phyloP scores from a whole-genome alignment of 2,329 filamentous ascomycete genomes.

The Xylaria digitata region DNA sequence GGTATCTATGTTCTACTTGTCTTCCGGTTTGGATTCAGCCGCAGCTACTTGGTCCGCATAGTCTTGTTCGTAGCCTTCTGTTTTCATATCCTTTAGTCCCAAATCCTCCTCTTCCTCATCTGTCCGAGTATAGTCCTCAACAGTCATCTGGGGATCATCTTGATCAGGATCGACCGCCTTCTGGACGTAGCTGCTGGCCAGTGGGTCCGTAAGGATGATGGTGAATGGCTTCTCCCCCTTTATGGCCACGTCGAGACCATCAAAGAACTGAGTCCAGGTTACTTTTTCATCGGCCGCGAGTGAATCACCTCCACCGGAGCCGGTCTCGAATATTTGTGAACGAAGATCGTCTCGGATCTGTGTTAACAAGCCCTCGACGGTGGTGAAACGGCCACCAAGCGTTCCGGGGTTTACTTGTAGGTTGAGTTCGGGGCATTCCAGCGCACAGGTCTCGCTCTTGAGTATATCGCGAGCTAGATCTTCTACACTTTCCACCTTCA shows the following conservation, averaged over 20 bases:
- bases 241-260: slow-evolving; percentile 79
- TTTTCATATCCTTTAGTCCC: slow-evolving; percentile 91
- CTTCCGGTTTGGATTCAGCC: slow-evolving; percentile 9
- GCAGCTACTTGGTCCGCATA: slow-evolving; percentile 23
- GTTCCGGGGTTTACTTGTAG: slow-evolving; percentile 93
- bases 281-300: slow-evolving; percentile 72
- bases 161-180: slow-evolving; percentile 79
- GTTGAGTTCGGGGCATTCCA: slow-evolving; percentile 87
- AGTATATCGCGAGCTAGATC: slow-evolving; percentile 94
- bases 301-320: slow-evolving; percentile 77
- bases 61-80: slow-evolving; percentile 82
- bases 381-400: slow-evolving; percentile 95
- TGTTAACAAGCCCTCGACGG: slow-evolving; percentile 91
- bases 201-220: slow-evolving; percentile 84
- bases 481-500: slow-evolving; percentile 73
- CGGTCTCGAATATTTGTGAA: slow-evolving; percentile 84
- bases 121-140: slow-evolving; percentile 86
- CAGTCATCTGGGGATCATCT: slow-evolving; percentile 81
- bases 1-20: slow-evolving; percentile 14
- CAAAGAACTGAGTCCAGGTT: slow-evolving; percentile 86
- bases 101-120: slow-evolving; percentile 94
- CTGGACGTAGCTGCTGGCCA: slow-evolving; percentile 95
- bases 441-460: slow-evolving; percentile 91
- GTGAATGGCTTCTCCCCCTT: slow-evolving; percentile 83
- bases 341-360: slow-evolving; percentile 92